Base-by-base conservation (phyloP, 441 rosid species). In the Eutrema salsugineum region DNA sequence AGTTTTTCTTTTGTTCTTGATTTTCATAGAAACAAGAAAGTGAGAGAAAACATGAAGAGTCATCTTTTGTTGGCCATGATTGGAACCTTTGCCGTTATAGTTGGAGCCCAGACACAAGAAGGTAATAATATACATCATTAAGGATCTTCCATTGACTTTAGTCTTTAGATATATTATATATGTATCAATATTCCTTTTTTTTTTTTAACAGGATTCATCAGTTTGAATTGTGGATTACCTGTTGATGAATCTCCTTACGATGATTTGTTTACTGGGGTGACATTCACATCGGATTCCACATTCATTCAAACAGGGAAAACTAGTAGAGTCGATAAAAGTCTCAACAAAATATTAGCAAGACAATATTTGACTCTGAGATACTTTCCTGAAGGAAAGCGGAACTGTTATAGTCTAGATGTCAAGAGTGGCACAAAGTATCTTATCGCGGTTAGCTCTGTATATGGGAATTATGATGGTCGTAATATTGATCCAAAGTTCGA, bases 391-490 rank as follows among this genome's bases (percentile, higher is more conserved):
- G 83, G 82, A 16, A 54, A 33, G 3, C 76, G 79, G 22, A 84
- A 73, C 39, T 84, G 89, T 27, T 86, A 77, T 70, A 78, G 53
- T 36, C 44, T 81, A 0, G 44, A 58, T 51, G 78, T 80, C 5
- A 42, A 43, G 0, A 39, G 24, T 4, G 82, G 71, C 11, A 74
- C 6, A 6, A 63, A 15, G 0, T 70, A 70, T 8, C 63, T 50
- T 6, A 78, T 77, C 10, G 39, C 53, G 30, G 78, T 60, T 8
- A 38, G 36, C 40, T 78, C 67, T 71, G 16, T 70, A 27, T 78
- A 83, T 32, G 84, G 86, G 8, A 78, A 83, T 8, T 76, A 83
- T n/a, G 84, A 83, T 38, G 77, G 68, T 22, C 55, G 8, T 2
- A 49, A 43, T 44, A 8, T 5, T 7, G 27, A 54, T 3, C 86